Percentiles rank a stretch among this genome's conserved stretches.
Conservation (phyloP, 257 asterid species). For the Solanum neorickii region DNA sequence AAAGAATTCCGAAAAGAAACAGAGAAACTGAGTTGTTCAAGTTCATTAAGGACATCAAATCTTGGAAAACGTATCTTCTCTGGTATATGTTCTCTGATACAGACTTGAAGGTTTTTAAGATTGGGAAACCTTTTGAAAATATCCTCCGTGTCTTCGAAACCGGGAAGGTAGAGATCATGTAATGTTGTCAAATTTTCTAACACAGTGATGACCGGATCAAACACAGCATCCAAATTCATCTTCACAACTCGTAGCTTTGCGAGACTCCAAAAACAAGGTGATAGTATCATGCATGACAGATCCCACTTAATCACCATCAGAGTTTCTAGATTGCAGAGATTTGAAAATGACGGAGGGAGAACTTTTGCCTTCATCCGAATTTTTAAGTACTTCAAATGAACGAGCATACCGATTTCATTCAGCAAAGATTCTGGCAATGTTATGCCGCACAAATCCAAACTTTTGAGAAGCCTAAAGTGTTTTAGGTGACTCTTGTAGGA, state of each 20-base stretch:
- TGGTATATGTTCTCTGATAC: no score
- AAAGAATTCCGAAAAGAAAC: rapidly evolving
- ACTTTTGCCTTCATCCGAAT: neutral
- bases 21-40: neutral
- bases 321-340: neutral
- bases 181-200: neutral
- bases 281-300: neutral
- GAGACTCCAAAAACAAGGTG: neutral
- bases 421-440: no score
- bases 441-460: rapidly evolving
- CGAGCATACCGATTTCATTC: neutral
- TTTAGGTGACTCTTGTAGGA: neutral
- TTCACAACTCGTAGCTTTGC: neutral
- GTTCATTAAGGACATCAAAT: neutral
- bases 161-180: neutral
- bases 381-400: neutral
- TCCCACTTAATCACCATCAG: neutral
- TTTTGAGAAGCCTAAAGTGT: slow-evolving; percentile 1
- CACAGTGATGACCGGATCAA: neutral
- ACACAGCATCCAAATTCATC: neutral
- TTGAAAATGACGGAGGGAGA: neutral
- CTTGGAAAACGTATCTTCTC: neutral
- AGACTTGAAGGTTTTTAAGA: no score
- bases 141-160: no score
- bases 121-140: no score